Conservation (phyloP, 2,329 filamentous ascomycete genomes). For the Epichloe scottii region DNA sequence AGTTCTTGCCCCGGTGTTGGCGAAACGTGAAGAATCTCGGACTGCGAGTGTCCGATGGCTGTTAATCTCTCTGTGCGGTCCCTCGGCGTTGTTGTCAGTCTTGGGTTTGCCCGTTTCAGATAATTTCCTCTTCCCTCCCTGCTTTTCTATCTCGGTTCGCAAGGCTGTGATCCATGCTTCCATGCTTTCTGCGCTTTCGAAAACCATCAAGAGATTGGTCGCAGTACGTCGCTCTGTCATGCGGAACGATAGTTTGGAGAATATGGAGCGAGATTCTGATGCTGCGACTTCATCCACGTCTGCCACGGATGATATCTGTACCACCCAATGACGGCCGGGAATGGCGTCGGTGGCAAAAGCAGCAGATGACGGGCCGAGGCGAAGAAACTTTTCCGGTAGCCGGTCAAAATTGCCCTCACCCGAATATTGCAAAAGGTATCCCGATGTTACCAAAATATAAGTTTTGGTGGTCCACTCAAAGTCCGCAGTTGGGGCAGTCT, state of each 20-base stretch:
- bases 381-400: slow-evolving; percentile 60
- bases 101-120: slow-evolving; percentile 47
- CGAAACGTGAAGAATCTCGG: slow-evolving; percentile 33
- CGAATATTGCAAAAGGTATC: slow-evolving; percentile 63
- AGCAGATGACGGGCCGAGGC: slow-evolving; percentile 60
- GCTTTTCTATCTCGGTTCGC: slow-evolving; percentile 54
- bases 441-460: slow-evolving; percentile 58
- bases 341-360: slow-evolving; percentile 73
- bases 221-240: slow-evolving; percentile 39
- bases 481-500: slow-evolving; percentile 27
- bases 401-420: slow-evolving; percentile 59
- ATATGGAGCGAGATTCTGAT: slow-evolving; percentile 45
- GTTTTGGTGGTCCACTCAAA: slow-evolving; percentile 60
- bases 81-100: slow-evolving; percentile 24
- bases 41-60: slow-evolving; percentile 36
- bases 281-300: slow-evolving; percentile 42
- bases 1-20: slow-evolving; percentile 7
- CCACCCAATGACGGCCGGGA: slow-evolving; percentile 66
- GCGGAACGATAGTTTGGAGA: slow-evolving; percentile 52
- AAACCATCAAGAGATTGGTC: slow-evolving; percentile 57
- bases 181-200: slow-evolving; percentile 63
- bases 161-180: slow-evolving; percentile 60
- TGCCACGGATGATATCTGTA: slow-evolving; percentile 59
- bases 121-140: slow-evolving; percentile 53
- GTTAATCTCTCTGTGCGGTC: slow-evolving; percentile 23